These are phyloP conservation scores for Verticillium nubilum DNA, from an alignment of 2,329 filamentous ascomycete species.

Conservation along the genomic window DNA sequence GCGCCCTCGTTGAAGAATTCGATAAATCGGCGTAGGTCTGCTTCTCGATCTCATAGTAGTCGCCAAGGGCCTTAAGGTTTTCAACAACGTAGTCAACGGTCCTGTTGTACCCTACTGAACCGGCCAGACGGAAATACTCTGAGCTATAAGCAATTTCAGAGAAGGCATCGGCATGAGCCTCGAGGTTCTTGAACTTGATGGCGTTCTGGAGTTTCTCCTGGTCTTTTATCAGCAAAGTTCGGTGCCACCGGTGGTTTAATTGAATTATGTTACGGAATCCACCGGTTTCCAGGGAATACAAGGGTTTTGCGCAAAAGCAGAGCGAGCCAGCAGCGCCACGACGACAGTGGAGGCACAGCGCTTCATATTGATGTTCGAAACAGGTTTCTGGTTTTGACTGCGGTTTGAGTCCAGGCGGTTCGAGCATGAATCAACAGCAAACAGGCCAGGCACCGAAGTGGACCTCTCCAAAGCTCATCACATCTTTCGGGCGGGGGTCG, in stretches of 20 bases:
- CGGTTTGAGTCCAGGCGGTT: background rate
- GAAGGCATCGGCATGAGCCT: conserved; percentile 20
- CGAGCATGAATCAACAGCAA: background rate
- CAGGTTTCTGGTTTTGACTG: background rate
- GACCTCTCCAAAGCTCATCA: background rate
- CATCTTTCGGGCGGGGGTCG: background rate
- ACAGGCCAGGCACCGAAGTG: background rate
- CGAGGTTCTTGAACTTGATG: conserved; percentile 18
- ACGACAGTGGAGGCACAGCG: background rate
- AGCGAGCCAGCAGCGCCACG: background rate
- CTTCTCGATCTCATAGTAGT: conserved; percentile 24
- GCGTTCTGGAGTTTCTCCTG: conserved; percentile 19
- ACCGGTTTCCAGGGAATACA: conserved; percentile 1
- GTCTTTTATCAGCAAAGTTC: background rate
- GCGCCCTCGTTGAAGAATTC: conserved; percentile 13
- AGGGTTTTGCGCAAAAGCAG: background rate
- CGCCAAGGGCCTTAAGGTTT: conserved; percentile 24
- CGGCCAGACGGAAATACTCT: conserved; percentile 23
- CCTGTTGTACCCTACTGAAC: conserved; percentile 25
- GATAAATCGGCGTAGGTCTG: conserved; percentile 22
- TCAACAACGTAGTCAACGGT: conserved; percentile 26
- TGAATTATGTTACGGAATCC: background rate
- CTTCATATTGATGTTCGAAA: background rate
- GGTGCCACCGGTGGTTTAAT: too few species aligned
- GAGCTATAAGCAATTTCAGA: conserved; percentile 24